These are phyloP conservation scores for Solanum microdontum DNA, from an alignment of 257 asterid genomes.

Conservation along the genomic window DNA sequence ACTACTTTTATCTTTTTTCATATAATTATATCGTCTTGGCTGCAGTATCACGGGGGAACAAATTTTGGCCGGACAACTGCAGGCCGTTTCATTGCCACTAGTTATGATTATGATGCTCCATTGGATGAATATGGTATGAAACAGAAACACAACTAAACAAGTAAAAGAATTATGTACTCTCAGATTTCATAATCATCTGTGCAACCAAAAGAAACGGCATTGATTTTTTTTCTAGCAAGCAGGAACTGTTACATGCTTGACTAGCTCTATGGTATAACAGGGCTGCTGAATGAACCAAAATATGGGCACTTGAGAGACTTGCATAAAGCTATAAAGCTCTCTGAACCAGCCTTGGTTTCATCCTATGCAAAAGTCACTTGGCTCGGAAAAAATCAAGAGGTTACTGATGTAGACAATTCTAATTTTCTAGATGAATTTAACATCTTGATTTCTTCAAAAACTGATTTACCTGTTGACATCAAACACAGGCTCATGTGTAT, in stretches of 20 bases:
- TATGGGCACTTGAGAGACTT: conserved; percentile 68
- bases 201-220: background rate
- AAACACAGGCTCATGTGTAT: conserved; percentile 57
- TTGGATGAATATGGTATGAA: conserved; percentile 78
- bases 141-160: background rate
- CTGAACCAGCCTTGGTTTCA: conserved; percentile 80
- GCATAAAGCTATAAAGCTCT: conserved; percentile 79
- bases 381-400: conserved; percentile 90
- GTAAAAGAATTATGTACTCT: background rate
- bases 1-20: background rate
- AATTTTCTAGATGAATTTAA: background rate
- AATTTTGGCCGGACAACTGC: conserved; percentile 71
- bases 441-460: background rate
- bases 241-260: background rate
- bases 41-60: conserved; percentile 85
- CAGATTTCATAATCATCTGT: background rate
- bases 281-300: conserved; percentile 69
- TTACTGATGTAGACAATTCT: background rate
- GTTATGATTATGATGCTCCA: conserved; percentile 88
- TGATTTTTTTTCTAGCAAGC: background rate
- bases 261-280: conserved; percentile 14
- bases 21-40: conserved; percentile 1
- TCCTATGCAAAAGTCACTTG: conserved; percentile 72
- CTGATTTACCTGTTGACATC: background rate
- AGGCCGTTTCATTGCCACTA: conserved; percentile 77